These are phyloP conservation scores for Aphanomyces euteiches DNA, from an alignment of 352 stramenopile genomes.

Conservation along the genomic window DNA sequence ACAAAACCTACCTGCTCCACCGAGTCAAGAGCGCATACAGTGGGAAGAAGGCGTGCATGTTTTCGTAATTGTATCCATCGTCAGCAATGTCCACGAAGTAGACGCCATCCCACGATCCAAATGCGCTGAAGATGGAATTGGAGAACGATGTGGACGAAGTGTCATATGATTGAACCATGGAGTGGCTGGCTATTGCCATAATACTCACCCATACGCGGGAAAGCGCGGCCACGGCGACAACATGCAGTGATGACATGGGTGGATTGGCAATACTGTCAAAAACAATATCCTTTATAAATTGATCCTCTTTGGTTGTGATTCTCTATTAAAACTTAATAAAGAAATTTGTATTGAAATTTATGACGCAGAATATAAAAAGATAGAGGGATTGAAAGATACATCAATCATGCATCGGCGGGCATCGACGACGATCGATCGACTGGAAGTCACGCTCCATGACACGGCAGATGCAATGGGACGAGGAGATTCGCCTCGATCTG, in stretches of 20 bases:
- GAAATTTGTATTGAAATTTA: no score
- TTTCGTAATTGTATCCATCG: conserved; percentile 80
- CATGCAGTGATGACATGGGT: conserved; percentile 31
- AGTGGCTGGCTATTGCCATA: conserved; percentile 43
- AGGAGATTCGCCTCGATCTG: conserved; percentile 16
- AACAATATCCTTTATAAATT: no score
- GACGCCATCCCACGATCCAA: conserved; percentile 84
- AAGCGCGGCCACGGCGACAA: conserved; percentile 48
- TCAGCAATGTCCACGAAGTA: conserved; percentile 73
- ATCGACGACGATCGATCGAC: conserved; percentile 23
- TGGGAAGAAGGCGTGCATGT: conserved; percentile 82
- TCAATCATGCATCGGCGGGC: conserved; percentile 19
- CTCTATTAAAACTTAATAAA: no score
- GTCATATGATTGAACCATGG: conserved; percentile 61
- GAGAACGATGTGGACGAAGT: conserved; percentile 43
- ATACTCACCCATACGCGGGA: conserved; percentile 49
- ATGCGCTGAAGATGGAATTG: conserved; percentile 37
- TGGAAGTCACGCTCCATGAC: conserved; percentile 26
- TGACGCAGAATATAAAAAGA: no score
- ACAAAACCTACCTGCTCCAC: conserved; percentile 20
- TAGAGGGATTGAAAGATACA: conserved; percentile 28
- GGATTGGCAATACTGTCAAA: no score
- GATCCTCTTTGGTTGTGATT: no score
- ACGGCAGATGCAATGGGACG: conserved; percentile 23
- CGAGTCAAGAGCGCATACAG: conserved; percentile 63